Evolutionary conservation across 2,329 filamentous ascomycete species (phyloP), one percentile per base, ranked within the genome.

Genomic region (Cladosporium sp.): DNA sequence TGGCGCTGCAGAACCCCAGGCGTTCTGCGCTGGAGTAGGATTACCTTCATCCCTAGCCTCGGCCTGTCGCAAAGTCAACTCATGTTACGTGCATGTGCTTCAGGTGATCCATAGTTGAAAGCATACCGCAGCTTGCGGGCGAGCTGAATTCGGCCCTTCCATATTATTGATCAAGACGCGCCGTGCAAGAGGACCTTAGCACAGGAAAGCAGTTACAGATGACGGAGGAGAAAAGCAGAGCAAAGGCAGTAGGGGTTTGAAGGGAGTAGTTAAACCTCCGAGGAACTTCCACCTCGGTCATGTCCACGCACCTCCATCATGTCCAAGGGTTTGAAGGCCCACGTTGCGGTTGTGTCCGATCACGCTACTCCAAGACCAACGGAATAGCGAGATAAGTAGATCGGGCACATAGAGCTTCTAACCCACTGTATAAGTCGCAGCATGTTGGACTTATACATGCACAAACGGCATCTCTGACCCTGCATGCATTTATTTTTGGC

Each of bases 111-210:
- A 4, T 19, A n/a, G 22, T 27, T 27, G 19, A 32, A 22, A n/a
- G 17, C 44, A 15, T 47, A 48, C 45, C 6, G 45, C 19, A 17
- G 45, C 45, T 27, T 48, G 37, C 4, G 45, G 45, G 7, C 45
- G 45, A 48, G 45, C 41, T 11, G 45, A 40, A 27, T 48, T 41
- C 8, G 45, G 45, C 27, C 45, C 45, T 48, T 48, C 45, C 45
- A 48, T 48, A 18, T n/a, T n/a, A n/a, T 7, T 36, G 22, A 27
- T 27, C 22, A 27, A 9, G 7, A 36, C 32, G n/a, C 32, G 32
- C 32, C 32, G 32, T 36, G 13, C 15, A 7, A n/a, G 32, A 7
- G 32, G 15, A 4, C n/a, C n/a, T 8, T 17, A 36, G 32, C 32
- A 36, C 13, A n/a, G n/a, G 7, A 15, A 17, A 5, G 15, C 15